Base-by-base conservation (phyloP, 805 yeast genomes). In the Sporopachydermia quercuum region DNA sequence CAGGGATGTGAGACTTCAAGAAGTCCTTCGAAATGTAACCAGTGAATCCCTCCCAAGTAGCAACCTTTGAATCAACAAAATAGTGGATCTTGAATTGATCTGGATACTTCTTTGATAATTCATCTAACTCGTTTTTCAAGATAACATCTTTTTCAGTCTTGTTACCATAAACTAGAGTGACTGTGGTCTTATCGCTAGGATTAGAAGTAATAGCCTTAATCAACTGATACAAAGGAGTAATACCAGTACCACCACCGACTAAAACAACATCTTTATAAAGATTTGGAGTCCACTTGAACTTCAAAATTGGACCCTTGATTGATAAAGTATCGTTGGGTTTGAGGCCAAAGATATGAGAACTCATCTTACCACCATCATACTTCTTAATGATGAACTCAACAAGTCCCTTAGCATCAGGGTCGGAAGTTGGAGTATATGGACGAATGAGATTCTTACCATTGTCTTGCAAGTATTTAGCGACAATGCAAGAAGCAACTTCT, bases 231-330 rank as follows among this genome's bases (percentile, higher is more conserved):
- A 91, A 70, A 44, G 98, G 98, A 37, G 96, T 84, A 60, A 91
- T 87, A 63, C 97, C 97, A 39, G 94, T 71, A 56, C 98, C 98
- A 55, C 94, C 98, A 52, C 96, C 97, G 50, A 91, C 68, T 57
- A 91, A 71, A 43, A 79, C 74, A 57, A 91, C 75, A 48, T 75
- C 66, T 53, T 81, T 74, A 67, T 73, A 89, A 57, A 77, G 74
- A 70, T 91, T 89, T 50, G 89, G 80, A 52, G 71, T 71, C 85
- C 93, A 84, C 57, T 79, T 75, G 83, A 91, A 87, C 69, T 91
- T 91, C 53, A 70, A 67, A 48, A 86, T 71, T 48, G 97, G 97
- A 39, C 98, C 98, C 68, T 86, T 89, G 71, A 91, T 81, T 5
- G 94, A 63, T 42, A 91, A 70, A 39, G 86, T 74, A 53, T 91